Evolutionary conservation across 805 yeast genomes (phyloP).

Genomic region (Pichia cabralensis): DNA sequence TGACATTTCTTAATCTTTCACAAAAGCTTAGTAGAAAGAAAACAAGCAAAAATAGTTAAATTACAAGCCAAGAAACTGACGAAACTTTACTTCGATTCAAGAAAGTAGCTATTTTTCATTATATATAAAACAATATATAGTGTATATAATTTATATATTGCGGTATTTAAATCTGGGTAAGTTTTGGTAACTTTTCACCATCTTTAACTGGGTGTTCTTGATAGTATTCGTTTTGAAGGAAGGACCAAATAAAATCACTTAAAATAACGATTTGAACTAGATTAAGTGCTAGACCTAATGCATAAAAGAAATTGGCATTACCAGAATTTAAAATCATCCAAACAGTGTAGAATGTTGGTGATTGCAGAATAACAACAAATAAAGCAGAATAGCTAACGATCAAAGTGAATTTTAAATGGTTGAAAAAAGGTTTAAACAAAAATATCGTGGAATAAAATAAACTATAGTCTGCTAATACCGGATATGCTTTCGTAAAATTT

Average conservation of each 20-base stretch:
- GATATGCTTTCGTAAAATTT: conserved; percentile 71
- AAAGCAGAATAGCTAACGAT: conserved; percentile 20
- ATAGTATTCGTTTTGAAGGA: conserved; percentile 54
- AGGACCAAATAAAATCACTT: conserved; percentile 77
- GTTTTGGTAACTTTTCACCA: conserved; percentile 3
- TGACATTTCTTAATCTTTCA: too few species aligned
- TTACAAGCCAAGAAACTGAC: too few species aligned
- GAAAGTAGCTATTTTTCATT: not conserved
- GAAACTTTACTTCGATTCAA: too few species aligned
- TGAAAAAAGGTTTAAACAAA: conserved; percentile 20
- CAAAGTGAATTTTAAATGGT: conserved; percentile 21
- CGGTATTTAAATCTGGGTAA: conserved; percentile 37
- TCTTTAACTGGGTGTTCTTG: conserved; percentile 18
- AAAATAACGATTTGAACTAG: conserved; percentile 57
- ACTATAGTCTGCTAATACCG: conserved; percentile 69
- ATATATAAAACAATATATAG: too few species aligned
- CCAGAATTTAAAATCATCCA: conserved; percentile 96
- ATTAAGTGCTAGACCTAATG: conserved; percentile 76
- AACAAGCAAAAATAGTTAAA: too few species aligned
- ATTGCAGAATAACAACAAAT: conserved; percentile 38
- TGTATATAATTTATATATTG: too few species aligned
- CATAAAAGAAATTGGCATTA: conserved; percentile 92
- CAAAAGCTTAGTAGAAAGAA: too few species aligned
- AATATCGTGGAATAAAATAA: conserved; percentile 25
- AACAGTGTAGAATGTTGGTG: conserved; percentile 84